phyloP scores from a whole-genome alignment of 495 filamentous ascomycete species.

The Annulohypoxylon maeteangense region DNA sequence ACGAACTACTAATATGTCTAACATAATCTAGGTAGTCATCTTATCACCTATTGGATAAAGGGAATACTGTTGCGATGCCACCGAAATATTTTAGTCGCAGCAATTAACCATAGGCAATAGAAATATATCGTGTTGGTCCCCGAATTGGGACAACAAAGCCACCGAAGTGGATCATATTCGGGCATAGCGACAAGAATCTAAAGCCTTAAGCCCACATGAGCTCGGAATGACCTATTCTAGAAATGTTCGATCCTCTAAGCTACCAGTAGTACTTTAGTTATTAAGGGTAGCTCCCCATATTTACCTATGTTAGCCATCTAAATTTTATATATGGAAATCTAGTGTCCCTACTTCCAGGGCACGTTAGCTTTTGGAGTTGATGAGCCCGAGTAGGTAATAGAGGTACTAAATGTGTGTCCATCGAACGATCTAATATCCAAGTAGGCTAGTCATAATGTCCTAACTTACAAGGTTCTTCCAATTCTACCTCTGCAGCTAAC shows the following conservation, averaged over 20 bases:
- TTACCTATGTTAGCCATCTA: neutral
- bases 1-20: slow-evolving; percentile 20
- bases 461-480: too few relatives aligned
- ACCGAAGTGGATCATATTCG: neutral
- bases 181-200: neutral
- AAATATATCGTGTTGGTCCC: neutral
- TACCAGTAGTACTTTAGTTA: neutral
- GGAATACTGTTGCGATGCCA: neutral
- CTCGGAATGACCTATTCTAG: slow-evolving; percentile 16
- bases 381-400: neutral
- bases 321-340: neutral
- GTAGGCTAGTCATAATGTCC: neutral
- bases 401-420: neutral
- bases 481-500: neutral
- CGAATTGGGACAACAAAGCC: neutral
- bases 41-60: slow-evolving; percentile 19
- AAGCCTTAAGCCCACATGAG: neutral
- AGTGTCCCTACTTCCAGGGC: neutral
- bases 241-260: slow-evolving; percentile 6
- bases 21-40: neutral
- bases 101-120: slow-evolving; percentile 29
- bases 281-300: neutral
- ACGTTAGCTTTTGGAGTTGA: neutral
- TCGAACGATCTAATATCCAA: neutral
- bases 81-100: neutral